phyloP scores from a whole-genome alignment of 768 basidiomycete species.

The Suillus subalutaceus region DNA sequence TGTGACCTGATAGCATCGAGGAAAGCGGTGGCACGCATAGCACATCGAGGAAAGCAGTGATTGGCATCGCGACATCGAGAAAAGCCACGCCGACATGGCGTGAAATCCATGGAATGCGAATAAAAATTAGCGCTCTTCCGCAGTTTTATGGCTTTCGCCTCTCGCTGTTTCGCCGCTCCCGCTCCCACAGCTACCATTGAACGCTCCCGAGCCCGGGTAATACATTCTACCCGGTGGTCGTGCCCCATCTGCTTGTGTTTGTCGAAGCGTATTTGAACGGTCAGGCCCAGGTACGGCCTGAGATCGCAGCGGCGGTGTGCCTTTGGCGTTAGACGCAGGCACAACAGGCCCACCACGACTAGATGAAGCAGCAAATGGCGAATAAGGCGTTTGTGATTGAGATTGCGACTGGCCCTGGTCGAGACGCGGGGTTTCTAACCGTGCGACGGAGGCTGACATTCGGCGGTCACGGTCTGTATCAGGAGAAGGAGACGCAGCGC shows the following conservation, averaged over 20 bases:
- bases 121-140: constrained; percentile 18
- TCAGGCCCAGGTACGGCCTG: constrained; percentile 15
- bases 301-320: constrained; percentile 22
- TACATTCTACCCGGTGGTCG: constrained; percentile 23
- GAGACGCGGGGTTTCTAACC: constrained; percentile 47
- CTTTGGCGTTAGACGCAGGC: constrained; percentile 22
- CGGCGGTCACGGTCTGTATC: constrained; percentile 50
- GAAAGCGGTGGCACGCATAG: neutral
- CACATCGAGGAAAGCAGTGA: neutral
- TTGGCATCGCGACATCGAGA: neutral
- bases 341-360: constrained; percentile 20
- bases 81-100: neutral
- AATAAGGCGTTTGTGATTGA: constrained; percentile 16
- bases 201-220: constrained; percentile 23
- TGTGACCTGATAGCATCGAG: constrained; percentile 1
- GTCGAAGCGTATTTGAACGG: constrained; percentile 14
- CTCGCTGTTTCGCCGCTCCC: constrained; percentile 17
- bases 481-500: constrained; percentile 41
- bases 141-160: constrained; percentile 28
- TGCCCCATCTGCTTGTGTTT: constrained; percentile 17
- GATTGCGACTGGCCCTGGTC: neutral
- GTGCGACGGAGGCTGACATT: constrained; percentile 50
- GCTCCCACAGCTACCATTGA: constrained; percentile 17
- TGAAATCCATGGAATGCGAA: constrained; percentile 1
- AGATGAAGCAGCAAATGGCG: constrained; percentile 20